Evolutionary conservation across 352 stramenopile species (phyloP).

Genomic region (Phytopythium delawarense): DNA sequence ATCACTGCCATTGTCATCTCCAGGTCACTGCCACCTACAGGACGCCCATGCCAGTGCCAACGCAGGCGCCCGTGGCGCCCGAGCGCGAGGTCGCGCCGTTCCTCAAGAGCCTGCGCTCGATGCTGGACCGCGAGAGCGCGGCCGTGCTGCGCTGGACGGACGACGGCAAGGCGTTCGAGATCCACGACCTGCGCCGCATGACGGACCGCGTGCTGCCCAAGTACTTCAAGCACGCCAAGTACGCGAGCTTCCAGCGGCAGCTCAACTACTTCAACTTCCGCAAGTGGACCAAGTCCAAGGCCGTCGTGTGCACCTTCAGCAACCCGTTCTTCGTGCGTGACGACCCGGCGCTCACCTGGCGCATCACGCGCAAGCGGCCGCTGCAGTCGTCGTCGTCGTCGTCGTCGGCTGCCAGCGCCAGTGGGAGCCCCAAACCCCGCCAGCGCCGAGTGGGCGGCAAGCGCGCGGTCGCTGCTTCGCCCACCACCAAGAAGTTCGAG

Average conservation of each 20-base stretch:
- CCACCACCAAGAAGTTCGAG: slow-evolving; percentile 4
- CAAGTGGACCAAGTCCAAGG: slow-evolving; percentile 76
- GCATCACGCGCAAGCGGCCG: slow-evolving; percentile 57
- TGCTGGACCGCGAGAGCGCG: slow-evolving; percentile 54
- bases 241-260: slow-evolving; percentile 88
- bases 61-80: neutral
- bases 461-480: slow-evolving; percentile 3
- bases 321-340: slow-evolving; percentile 67
- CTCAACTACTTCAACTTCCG: slow-evolving; percentile 92
- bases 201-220: slow-evolving; percentile 81
- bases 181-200: slow-evolving; percentile 66
- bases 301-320: slow-evolving; percentile 71
- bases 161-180: slow-evolving; percentile 58
- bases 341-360: slow-evolving; percentile 50
- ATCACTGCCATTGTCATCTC: neutral
- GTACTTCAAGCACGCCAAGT: slow-evolving; percentile 91
- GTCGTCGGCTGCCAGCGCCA: neutral
- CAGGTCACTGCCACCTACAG: neutral
- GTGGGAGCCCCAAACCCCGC: neutral
- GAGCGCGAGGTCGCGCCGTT: slow-evolving; percentile 59
- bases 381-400: slow-evolving; percentile 13
- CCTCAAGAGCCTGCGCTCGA: slow-evolving; percentile 44
- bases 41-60: neutral
- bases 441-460: slow-evolving; percentile 4
- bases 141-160: slow-evolving; percentile 50